Percentiles rank a stretch among this genome's conserved stretches.
phyloP scores from a whole-genome alignment of 768 basidiomycete genomes.

The Mycena venus region DNA sequence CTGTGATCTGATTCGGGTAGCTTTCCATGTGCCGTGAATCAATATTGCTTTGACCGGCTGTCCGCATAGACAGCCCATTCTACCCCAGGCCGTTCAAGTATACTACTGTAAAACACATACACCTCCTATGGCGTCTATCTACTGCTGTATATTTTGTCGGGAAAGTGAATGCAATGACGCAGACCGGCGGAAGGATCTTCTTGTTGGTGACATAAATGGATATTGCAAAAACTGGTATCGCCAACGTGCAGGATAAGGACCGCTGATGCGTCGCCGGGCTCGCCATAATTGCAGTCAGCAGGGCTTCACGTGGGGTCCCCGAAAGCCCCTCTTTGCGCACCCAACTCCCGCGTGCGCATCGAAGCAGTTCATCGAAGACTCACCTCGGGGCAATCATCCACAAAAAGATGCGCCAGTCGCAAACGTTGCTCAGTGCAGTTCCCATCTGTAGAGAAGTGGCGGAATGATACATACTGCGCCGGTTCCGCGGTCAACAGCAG shows the following conservation, averaged over 20 bases:
- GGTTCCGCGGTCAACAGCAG: too few species aligned
- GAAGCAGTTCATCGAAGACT: not conserved
- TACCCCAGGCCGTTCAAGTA: too few species aligned
- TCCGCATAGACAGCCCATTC: too few species aligned
- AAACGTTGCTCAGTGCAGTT: not conserved
- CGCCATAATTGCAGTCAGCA: constrained; percentile 20
- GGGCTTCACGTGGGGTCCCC: constrained; percentile 2
- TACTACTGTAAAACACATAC: too few species aligned
- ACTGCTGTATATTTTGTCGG: not conserved
- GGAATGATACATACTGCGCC: too few species aligned
- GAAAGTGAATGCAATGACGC: constrained; percentile 15
- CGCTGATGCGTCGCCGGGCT: not conserved
- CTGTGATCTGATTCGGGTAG: too few species aligned
- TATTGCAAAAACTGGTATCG: not conserved
- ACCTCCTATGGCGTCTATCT: not conserved
- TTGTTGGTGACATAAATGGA: not conserved
- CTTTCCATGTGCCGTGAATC: not conserved
- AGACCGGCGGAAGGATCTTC: constrained; percentile 14
- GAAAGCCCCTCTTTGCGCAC: not conserved
- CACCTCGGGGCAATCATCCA: constrained; percentile 16
- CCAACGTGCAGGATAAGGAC: not conserved
- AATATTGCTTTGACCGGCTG: not conserved
- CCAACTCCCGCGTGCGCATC: not conserved
- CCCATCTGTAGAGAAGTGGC: constrained; percentile 2
- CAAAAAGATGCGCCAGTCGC: constrained; percentile 11